phyloP scores from a whole-genome alignment of 306 rosid species.

The Medicago ruthenica region DNA sequence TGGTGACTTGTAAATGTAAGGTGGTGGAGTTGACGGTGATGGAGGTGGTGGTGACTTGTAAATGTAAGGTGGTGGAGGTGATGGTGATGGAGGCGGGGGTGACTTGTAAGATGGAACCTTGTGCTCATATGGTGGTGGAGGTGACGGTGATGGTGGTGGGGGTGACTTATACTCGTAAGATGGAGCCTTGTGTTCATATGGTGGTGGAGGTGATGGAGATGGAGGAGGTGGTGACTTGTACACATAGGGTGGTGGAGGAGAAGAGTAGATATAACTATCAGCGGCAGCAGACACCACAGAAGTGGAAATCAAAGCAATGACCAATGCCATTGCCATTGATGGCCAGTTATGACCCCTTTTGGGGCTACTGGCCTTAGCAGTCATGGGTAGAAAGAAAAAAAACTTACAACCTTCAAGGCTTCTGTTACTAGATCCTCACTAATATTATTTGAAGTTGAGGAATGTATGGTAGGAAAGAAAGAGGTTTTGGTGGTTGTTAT shows the following conservation, averaged over 20 bases:
- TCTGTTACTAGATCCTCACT: conserved; percentile 27
- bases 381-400: conserved; percentile 51
- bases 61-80: background rate
- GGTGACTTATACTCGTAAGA: conserved; percentile 36
- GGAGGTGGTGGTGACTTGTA: conserved; percentile 26
- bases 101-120: conserved; percentile 40
- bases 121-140: conserved; percentile 39
- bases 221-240: conserved; percentile 18
- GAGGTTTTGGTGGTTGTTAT: conserved; percentile 26
- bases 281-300: conserved; percentile 68
- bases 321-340: conserved; percentile 67
- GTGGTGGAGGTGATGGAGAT: conserved; percentile 3
- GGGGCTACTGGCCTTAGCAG: conserved; percentile 64
- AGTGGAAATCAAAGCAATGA: conserved; percentile 58
- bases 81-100: conserved; percentile 10
- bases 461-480: background rate
- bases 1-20: conserved; percentile 16
- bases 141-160: conserved; percentile 23
- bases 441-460: background rate
- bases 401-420: conserved; percentile 46
- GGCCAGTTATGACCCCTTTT: conserved; percentile 72
- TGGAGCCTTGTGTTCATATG: background rate
- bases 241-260: conserved; percentile 68
- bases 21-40: conserved; percentile 45
- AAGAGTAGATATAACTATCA: conserved; percentile 68